Base-by-base conservation (phyloP, 2,329 filamentous ascomycete genomes). In the Phialocephala sp. region DNA sequence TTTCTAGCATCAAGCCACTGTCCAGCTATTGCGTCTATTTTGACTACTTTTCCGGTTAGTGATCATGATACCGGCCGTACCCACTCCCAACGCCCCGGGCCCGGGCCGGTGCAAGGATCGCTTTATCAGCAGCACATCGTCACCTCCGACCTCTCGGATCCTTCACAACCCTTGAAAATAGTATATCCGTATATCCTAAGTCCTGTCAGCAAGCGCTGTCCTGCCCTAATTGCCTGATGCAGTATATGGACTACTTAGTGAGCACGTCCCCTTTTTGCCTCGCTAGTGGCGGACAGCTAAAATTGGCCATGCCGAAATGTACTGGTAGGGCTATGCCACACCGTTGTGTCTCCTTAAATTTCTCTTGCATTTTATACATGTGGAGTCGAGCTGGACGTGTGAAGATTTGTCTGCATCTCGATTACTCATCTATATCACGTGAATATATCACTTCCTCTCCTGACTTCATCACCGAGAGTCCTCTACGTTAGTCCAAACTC, bases 231-330 rank as follows among this genome's bases (percentile, higher is more conserved):
- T 41, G 37, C 37, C 37, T 41, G 37, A 41, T 41, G 37, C 37
- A 8, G 37, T 41, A 41, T 41, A 41, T 41, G 37, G 37, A 8
- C 37, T 41, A 8, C 37, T 41, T 41, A 41, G 37, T 41, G 37
- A 41, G 37, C 15, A 32, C 3, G 4, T 45, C 43, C 43, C 43
- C 43, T 20, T 50, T 50, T 24, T 50, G n/a, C 45, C 45, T 50
- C 45, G 45, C 45, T 20, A 50, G 45, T 22, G 45, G 43, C 43
- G n/a, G 15, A 11, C 45, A 50, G n/a, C 45, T 50, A 50, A 50
- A 50, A 9, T 50, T 50, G 45, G 45, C 20, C 18, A 50, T 50
- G 45, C 45, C n/a, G 45, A 20, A n/a, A 50, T 24, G 12, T 22
- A 9, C 45, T n/a, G n/a, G n/a, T 24, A 24, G 5, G n/a, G n/a